Base-by-base conservation (phyloP, 2,329 filamentous ascomycete genomes). In the Monosporascus sp. region DNA sequence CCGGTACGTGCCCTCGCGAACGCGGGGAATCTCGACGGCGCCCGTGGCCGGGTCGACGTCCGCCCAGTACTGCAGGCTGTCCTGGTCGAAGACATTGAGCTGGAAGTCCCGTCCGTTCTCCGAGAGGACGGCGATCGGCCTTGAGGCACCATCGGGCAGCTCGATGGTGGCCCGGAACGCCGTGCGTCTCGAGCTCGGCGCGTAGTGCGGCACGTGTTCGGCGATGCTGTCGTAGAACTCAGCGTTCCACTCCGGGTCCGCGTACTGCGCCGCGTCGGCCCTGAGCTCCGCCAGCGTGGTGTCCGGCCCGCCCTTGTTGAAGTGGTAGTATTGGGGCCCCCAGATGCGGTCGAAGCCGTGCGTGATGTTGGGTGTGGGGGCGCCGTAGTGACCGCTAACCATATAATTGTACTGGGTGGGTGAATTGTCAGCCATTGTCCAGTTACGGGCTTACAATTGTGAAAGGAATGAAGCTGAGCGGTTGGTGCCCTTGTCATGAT, bases 171-270 rank as follows among this genome's bases (percentile, higher is more conserved):
- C 78, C 53, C 76, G 73, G 61, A 81, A 80, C 3, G 72, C 75
- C 9, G 79, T 76, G 18, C 84, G 74, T 22, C 71, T 66, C 17
- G 73, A 73, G 0, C 76, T 77, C 1, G 82, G 77, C 1, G 81
- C 73, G 57, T 85, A 84, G 54, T 82, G 81, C 1, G 81, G 75
- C 0, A 86, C 78, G 51, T 82, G 71, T 31, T 76, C 65, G 6
- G 82, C 79, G 46, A 87, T 85, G 3, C 76, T 76, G 60, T 87
- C 82, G 65, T 87, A 87, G 65, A 87, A 87, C 3, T 76, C 75
- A 15, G 73, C 70, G 48, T 84, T 82, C 81, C 81, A 86, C 50
- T 69, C 69, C 0, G 78, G 76, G 38, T 74, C 69, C 3, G 77
- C 78, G 52, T 75, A 77, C 56, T 75, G 67, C 17, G 72, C 71